phyloP scores from a whole-genome alignment of 768 basidiomycete species.

The Agrocybe praecox region DNA sequence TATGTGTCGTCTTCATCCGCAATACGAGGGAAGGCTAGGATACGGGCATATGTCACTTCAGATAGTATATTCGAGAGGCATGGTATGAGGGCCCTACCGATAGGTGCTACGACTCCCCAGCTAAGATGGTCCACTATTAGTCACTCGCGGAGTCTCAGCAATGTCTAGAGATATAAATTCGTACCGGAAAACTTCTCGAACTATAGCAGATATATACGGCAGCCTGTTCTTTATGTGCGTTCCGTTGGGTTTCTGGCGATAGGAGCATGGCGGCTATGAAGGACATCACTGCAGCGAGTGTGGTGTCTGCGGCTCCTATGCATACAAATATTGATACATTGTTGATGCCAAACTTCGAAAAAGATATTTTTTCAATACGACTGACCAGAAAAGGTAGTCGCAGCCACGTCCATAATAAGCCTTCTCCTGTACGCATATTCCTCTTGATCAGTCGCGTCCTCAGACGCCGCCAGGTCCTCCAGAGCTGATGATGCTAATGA shows the following conservation, averaged over 20 bases:
- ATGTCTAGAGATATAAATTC: not conserved
- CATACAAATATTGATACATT: too few relatives aligned
- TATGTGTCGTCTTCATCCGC: constrained; percentile 30
- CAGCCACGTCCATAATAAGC: not conserved
- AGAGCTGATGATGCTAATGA: not conserved
- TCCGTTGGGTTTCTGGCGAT: not conserved
- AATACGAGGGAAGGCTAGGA: constrained; percentile 23
- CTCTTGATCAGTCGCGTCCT: too few relatives aligned
- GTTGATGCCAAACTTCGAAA: too few relatives aligned
- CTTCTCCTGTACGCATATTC: not conserved
- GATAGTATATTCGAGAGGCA: too few relatives aligned
- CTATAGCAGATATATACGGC: not conserved
- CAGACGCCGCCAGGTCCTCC: too few relatives aligned
- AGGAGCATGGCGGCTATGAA: not conserved
- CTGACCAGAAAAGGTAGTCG: not conserved
- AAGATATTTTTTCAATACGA: too few relatives aligned
- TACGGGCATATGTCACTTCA: too few relatives aligned
- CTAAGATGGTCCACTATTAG: not conserved
- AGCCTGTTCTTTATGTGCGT: not conserved
- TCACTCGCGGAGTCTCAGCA: too few relatives aligned
- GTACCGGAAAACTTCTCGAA: not conserved
- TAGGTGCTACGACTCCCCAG: not conserved
- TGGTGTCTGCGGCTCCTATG: not conserved
- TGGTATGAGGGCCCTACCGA: too few relatives aligned
- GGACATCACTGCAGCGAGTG: not conserved